phyloP scores from a whole-genome alignment of 2,329 filamentous ascomycete species.

The Fusarium penzigii region DNA sequence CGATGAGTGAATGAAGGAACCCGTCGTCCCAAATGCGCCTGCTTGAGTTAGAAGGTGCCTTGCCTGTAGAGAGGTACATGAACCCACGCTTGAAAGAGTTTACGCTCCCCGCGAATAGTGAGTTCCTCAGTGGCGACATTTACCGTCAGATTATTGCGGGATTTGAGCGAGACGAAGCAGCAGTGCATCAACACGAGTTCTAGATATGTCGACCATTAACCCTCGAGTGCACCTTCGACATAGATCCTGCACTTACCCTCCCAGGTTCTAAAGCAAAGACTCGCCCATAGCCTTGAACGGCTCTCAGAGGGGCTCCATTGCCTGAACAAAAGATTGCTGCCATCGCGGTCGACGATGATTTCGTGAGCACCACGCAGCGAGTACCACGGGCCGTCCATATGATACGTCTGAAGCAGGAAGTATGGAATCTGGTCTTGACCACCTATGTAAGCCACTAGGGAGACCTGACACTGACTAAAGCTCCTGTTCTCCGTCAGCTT shows the following conservation, averaged over 20 bases:
- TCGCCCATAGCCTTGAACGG: constrained; percentile 54
- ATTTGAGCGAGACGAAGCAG: constrained; percentile 58
- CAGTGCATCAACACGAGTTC: constrained; percentile 62
- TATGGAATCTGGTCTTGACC: constrained; percentile 45
- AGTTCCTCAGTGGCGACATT: constrained; percentile 49
- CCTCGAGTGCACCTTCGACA: neutral
- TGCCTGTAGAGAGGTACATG: neutral
- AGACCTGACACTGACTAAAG: constrained; percentile 57
- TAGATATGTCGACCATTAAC: constrained; percentile 29
- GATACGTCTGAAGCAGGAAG: constrained; percentile 47
- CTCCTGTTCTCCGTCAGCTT: constrained; percentile 37
- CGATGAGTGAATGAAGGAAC: constrained; percentile 53
- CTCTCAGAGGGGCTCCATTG: constrained; percentile 50
- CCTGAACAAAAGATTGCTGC: constrained; percentile 50
- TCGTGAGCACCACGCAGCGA: constrained; percentile 56
- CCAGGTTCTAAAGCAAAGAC: constrained; percentile 59
- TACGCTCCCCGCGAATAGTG: constrained; percentile 48
- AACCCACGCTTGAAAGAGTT: constrained; percentile 58
- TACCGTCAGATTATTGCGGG: constrained; percentile 47
- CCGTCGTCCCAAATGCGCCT: constrained; percentile 60
- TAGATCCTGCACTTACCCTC: constrained; percentile 47
- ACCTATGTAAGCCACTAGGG: constrained; percentile 54
- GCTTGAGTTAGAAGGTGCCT: constrained; percentile 6
- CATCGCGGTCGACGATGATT: constrained; percentile 52
- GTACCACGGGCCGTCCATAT: constrained; percentile 44